These are phyloP conservation scores for Tulasnella sp. DNA, from an alignment of 768 basidiomycete genomes.

Conservation along the genomic window DNA sequence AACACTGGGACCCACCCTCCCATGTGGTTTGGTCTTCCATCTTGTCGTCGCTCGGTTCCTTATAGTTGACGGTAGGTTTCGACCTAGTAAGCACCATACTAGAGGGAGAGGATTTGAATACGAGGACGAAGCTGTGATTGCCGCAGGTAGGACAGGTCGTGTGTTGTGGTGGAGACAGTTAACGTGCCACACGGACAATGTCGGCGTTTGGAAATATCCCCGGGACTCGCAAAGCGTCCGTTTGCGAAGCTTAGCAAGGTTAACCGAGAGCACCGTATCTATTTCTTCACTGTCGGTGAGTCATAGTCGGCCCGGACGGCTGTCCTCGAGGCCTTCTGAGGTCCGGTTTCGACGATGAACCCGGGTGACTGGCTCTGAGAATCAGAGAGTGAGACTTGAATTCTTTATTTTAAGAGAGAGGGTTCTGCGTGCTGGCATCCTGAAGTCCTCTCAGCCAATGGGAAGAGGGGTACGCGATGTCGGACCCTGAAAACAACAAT, in stretches of 20 bases:
- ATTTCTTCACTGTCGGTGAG: not conserved
- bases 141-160: not conserved
- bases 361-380: too few species aligned
- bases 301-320: not conserved
- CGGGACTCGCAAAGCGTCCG: not conserved
- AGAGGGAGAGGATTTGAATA: not conserved
- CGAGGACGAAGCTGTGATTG: not conserved
- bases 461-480: too few species aligned
- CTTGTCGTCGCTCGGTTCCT: not conserved
- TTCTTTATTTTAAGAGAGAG: too few species aligned
- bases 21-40: too few species aligned
- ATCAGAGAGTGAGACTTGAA: too few species aligned
- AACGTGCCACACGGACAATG: not conserved
- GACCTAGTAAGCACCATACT: not conserved
- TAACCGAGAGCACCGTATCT: not conserved
- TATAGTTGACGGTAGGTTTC: not conserved
- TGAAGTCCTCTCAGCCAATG: too few species aligned
- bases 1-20: not conserved
- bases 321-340: too few species aligned
- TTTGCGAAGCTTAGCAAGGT: not conserved
- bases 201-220: not conserved
- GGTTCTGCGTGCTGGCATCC: too few species aligned
- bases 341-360: too few species aligned
- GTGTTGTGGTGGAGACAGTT: not conserved
- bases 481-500: too few species aligned